These are phyloP conservation scores for Fraxinus sp. DNA, from an alignment of 305 asterid genomes.

Conservation along the genomic window DNA sequence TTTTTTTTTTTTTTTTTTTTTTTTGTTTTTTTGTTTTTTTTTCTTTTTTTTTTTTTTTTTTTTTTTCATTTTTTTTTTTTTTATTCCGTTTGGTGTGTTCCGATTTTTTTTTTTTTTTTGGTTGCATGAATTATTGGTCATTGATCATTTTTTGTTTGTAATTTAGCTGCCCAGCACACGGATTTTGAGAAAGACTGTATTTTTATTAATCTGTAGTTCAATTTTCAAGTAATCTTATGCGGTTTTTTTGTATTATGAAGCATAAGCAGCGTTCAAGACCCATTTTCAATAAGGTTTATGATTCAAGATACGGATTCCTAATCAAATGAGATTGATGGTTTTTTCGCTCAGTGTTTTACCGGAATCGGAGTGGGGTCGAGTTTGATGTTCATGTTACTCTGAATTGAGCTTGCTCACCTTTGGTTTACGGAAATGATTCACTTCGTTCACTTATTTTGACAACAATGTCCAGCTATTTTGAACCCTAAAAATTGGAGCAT, in stretches of 20 bases:
- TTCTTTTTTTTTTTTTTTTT: no score
- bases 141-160: background rate
- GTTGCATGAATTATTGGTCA: background rate
- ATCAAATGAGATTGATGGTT: background rate
- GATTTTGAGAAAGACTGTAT: slow-evolving; percentile 20
- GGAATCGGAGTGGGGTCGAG: slow-evolving; percentile 7
- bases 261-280: background rate
- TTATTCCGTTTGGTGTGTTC: background rate
- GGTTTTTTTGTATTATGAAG: background rate
- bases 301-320: background rate
- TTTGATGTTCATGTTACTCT: slow-evolving; percentile 16
- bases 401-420: slow-evolving; percentile 14
- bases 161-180: background rate
- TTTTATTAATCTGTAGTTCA: slow-evolving; percentile 10
- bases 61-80: no score
- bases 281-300: background rate
- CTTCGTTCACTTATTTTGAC: slow-evolving; percentile 6
- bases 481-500: background rate
- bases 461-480: slow-evolving; percentile 2
- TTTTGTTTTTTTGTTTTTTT: no score
- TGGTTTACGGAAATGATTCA: background rate
- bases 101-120: background rate
- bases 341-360: slow-evolving; percentile 4
- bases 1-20: background rate
- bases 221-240: slow-evolving; percentile 3